phyloP scores from a whole-genome alignment of 2,329 filamentous ascomycete genomes.

The Ceratocystiopsis minuta region DNA sequence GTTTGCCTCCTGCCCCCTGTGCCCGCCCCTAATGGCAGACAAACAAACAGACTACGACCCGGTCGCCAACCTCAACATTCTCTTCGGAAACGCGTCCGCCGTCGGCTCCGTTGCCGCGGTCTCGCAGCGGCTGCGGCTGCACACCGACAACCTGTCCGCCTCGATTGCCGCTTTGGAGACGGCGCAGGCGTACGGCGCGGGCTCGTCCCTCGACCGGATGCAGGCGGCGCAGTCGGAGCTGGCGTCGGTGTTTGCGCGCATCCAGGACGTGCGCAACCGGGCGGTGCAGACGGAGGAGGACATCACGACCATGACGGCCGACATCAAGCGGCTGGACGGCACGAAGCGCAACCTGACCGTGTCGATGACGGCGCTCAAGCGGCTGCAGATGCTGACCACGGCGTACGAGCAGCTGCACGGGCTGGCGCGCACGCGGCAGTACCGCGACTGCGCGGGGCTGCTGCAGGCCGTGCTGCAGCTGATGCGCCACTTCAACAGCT shows the following conservation, averaged over 20 bases:
- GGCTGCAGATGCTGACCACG: slow-evolving; percentile 94
- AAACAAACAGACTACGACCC: slow-evolving; percentile 42
- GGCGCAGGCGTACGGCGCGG: slow-evolving; percentile 67
- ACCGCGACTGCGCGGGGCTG: slow-evolving; percentile 83
- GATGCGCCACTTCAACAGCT: slow-evolving; percentile 97
- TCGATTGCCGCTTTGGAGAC: slow-evolving; percentile 59
- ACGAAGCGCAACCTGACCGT: slow-evolving; percentile 93
- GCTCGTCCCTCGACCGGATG: slow-evolving; percentile 79
- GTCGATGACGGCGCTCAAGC: slow-evolving; percentile 94
- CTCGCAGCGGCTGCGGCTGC: slow-evolving; percentile 51
- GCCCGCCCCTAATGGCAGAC: background rate
- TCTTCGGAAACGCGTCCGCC: slow-evolving; percentile 80
- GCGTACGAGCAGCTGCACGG: slow-evolving; percentile 92
- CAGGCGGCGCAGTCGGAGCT: slow-evolving; percentile 81
- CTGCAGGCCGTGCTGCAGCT: slow-evolving; percentile 91
- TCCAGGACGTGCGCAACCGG: slow-evolving; percentile 77
- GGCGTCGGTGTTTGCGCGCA: slow-evolving; percentile 78
- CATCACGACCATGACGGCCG: slow-evolving; percentile 96
- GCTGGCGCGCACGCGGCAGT: slow-evolving; percentile 71
- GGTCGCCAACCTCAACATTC: slow-evolving; percentile 76
- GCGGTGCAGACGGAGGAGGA: slow-evolving; percentile 85
- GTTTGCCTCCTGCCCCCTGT: background rate
- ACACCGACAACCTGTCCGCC: slow-evolving; percentile 66
- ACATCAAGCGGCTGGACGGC: slow-evolving; percentile 92
- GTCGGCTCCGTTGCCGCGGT: slow-evolving; percentile 60